Evolutionary conservation across 331 rosid species (phyloP), one percentile per base, ranked within the genome.

Genomic region (Pyracantha coccinea): DNA sequence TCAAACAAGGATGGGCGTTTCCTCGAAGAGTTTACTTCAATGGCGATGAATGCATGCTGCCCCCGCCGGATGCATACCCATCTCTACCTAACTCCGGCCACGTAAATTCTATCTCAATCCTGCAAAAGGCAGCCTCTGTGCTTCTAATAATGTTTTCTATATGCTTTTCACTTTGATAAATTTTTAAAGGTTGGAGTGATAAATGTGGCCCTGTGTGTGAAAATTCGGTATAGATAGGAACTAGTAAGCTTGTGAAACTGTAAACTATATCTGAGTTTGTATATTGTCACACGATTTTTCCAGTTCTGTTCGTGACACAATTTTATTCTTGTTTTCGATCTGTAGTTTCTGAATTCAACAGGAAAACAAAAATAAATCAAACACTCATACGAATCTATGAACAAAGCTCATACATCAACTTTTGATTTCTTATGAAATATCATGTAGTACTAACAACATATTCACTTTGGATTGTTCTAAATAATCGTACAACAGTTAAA

Each of bases 1-100:
- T 93, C 67, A 89, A 86, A 80, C 96, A 89, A 28, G 97, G 98
- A 25, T 93, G 98, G 98, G 98, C 92, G 27, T 93, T 93, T 82
- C 98, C 96, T 20, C 87, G 98, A 77, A 89, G 82, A 67, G 88
- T 93, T 47, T 93, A 91, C 87, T 93, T 93, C 83, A 89, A 93
- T 58, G 98, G 98, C 12, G 94, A 93, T 31, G 98, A 93, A 79
- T 93, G 98, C n/a, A 88, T 86, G 96, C 73, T 91, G 25, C 98
- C 97, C 29, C 97, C 92, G 52, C 98, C 97, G 5, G 96, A 93
- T 68, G 71, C 87, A 27, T 93, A 89, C 85, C 98, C 98, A 69
- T 77, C 78, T 80, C 86, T 93, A 64, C 96, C 97, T 21, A 93
- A 89, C 86, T 88, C 94, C 29, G 89, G 89, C 69, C 44, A 62